These are phyloP conservation scores for Boletus sp. DNA, from an alignment of 768 basidiomycete genomes.

Conservation along the genomic window DNA sequence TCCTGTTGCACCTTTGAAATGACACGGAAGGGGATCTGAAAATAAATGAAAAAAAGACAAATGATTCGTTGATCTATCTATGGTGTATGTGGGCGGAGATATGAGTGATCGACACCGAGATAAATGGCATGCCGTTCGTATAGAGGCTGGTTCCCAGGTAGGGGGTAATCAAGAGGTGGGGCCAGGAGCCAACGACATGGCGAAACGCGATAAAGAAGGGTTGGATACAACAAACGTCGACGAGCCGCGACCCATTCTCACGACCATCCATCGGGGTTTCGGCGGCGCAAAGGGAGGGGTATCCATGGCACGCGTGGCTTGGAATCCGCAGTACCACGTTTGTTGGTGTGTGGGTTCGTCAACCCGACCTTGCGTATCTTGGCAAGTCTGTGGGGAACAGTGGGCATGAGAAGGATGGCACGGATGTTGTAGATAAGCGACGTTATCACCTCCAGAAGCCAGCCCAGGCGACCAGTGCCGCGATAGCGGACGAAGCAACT, in stretches of 20 bases:
- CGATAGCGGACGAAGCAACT: conserved; percentile 52
- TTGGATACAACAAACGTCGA: neutral
- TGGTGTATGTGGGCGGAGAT: conserved; percentile 14
- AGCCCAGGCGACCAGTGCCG: conserved; percentile 56
- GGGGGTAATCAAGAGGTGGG: neutral
- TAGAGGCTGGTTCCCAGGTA: conserved; percentile 20
- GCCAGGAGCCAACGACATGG: neutral
- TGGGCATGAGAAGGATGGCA: conserved; percentile 2
- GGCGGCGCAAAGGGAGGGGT: conserved; percentile 39
- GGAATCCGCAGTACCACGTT: conserved; percentile 8
- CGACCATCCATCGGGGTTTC: conserved; percentile 40
- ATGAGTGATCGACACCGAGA: conserved; percentile 1
- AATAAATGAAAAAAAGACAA: neutral
- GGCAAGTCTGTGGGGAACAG: conserved; percentile 32
- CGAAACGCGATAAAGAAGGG: conserved; percentile 12
- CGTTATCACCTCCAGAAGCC: conserved; percentile 58
- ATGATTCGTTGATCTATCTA: conserved; percentile 8
- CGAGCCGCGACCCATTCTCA: conserved; percentile 21
- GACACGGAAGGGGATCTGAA: conserved; percentile 10
- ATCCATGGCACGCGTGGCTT: conserved; percentile 31
- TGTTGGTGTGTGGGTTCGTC: conserved; percentile 26
- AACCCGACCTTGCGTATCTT: conserved; percentile 46
- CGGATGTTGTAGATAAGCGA: conserved; percentile 13
- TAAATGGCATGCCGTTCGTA: conserved; percentile 4
- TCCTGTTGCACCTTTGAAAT: neutral